Conservation (phyloP, 2,329 filamentous ascomycete species). For the Knufia petricola region DNA sequence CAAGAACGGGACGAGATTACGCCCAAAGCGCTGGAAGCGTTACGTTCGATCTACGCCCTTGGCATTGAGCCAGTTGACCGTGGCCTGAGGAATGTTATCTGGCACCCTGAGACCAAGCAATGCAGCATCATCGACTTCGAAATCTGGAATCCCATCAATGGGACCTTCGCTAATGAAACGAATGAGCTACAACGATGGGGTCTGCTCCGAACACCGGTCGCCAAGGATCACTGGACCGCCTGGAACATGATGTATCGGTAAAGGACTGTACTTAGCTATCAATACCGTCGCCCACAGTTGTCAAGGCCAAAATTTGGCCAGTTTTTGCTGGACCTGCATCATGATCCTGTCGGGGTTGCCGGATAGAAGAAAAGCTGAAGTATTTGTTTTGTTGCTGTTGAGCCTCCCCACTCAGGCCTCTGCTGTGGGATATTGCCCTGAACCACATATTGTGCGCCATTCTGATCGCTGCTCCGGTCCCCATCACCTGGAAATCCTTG, state of each 20-base stretch:
- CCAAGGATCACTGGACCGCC: slow-evolving; percentile 12
- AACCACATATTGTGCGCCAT: not conserved
- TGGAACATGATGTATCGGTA: not conserved
- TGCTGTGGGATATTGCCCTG: too few species aligned
- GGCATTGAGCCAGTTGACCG: slow-evolving; percentile 21
- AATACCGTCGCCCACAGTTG: too few species aligned
- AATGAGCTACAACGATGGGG: slow-evolving; percentile 21
- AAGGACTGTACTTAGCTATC: not conserved
- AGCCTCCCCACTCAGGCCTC: too few species aligned
- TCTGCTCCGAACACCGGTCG: slow-evolving; percentile 13
- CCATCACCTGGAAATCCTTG: too few species aligned
- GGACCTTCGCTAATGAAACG: slow-evolving; percentile 11
- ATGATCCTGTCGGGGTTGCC: too few species aligned
- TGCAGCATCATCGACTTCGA: slow-evolving; percentile 22
- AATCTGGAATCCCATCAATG: slow-evolving; percentile 15
- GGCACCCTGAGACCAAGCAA: slow-evolving; percentile 9
- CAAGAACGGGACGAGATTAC: slow-evolving; percentile 14
- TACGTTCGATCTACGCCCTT: slow-evolving; percentile 17
- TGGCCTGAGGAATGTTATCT: slow-evolving; percentile 20
- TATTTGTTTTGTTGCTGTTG: too few species aligned
- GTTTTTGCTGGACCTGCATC: too few species aligned
- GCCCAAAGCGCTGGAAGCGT: slow-evolving; percentile 13
- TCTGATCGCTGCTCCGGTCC: too few species aligned
- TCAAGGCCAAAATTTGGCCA: too few species aligned
- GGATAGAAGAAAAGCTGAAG: too few species aligned